Evolutionary conservation across 2,329 filamentous ascomycete species (phyloP).

Genomic region (Fusarium robinianum): DNA sequence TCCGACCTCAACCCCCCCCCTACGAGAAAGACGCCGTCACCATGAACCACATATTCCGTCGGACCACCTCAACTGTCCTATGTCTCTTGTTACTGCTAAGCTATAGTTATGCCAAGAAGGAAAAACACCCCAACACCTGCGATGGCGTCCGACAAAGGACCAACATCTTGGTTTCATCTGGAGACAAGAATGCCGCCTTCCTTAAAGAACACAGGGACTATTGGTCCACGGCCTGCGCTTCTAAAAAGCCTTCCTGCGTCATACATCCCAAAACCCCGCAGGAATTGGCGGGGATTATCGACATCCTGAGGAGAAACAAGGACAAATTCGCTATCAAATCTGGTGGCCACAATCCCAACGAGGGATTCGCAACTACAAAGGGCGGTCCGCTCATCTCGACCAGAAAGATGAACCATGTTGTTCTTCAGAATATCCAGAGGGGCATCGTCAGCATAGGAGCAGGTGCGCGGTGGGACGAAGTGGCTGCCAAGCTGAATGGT

Average conservation of each 20-base stretch:
- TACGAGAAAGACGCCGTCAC: too few species aligned
- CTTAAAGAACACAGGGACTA: too few species aligned
- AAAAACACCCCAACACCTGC: too few species aligned
- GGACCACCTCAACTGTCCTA: too few species aligned
- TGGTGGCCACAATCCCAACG: constrained; percentile 62
- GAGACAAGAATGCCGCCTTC: too few species aligned
- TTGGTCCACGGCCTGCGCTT: constrained; percentile 49
- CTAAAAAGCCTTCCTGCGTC: constrained; percentile 53
- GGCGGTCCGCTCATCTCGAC: constrained; percentile 56
- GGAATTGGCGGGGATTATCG: constrained; percentile 59
- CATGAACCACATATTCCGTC: too few species aligned
- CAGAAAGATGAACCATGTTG: constrained; percentile 47
- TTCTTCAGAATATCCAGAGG: constrained; percentile 43
- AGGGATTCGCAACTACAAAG: constrained; percentile 55
- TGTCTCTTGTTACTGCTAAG: too few species aligned
- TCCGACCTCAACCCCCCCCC: too few species aligned
- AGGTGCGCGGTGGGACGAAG: constrained; percentile 50
- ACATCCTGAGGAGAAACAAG: constrained; percentile 50
- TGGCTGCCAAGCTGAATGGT: constrained; percentile 47
- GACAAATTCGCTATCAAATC: constrained; percentile 60
- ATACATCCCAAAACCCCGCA: constrained; percentile 51
- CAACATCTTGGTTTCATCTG: too few species aligned
- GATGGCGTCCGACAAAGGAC: too few species aligned
- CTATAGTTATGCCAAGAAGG: too few species aligned
- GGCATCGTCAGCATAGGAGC: constrained; percentile 50